Evolutionary conservation across 2,329 filamentous ascomycete genomes (phyloP).

Genomic region (Venturia pyrina): DNA sequence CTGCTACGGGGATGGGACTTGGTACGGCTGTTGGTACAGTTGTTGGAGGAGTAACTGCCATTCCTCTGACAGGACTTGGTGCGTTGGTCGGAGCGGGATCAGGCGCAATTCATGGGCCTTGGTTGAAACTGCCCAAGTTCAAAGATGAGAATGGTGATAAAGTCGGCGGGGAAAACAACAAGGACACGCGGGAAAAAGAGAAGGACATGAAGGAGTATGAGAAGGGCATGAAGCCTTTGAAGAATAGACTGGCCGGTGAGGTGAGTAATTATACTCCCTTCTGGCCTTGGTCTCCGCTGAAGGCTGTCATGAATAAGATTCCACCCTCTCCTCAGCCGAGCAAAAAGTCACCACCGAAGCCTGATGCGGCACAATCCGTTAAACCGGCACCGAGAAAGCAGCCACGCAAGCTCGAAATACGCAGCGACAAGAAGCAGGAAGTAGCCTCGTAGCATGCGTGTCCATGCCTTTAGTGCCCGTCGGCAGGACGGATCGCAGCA

Average conservation of each 20-base stretch:
- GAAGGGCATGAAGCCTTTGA: conserved; percentile 7
- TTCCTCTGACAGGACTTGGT: conserved; percentile 30
- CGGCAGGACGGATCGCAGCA: no score
- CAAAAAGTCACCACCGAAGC: background rate
- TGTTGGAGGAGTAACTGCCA: conserved; percentile 28
- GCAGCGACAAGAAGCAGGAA: background rate
- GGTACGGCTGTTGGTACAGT: conserved; percentile 33
- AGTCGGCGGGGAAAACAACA: conserved; percentile 12
- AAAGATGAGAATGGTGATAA: conserved; percentile 16
- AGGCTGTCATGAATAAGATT: background rate
- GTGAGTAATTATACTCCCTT: conserved; percentile 6
- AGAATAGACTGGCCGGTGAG: conserved; percentile 1
- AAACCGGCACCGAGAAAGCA: background rate
- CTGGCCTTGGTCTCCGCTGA: conserved; percentile 5
- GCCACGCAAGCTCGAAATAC: background rate
- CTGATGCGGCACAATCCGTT: background rate
- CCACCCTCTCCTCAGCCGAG: background rate
- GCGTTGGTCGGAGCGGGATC: conserved; percentile 31
- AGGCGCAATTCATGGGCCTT: conserved; percentile 33
- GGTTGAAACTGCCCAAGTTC: conserved; percentile 25
- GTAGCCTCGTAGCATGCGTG: background rate
- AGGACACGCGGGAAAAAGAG: conserved; percentile 12
- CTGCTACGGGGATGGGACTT: conserved; percentile 30
- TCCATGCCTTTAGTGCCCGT: background rate
- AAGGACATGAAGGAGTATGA: conserved; percentile 11